Conservation (phyloP, 805 yeast genomes). For the Komagataella ulmi region DNA sequence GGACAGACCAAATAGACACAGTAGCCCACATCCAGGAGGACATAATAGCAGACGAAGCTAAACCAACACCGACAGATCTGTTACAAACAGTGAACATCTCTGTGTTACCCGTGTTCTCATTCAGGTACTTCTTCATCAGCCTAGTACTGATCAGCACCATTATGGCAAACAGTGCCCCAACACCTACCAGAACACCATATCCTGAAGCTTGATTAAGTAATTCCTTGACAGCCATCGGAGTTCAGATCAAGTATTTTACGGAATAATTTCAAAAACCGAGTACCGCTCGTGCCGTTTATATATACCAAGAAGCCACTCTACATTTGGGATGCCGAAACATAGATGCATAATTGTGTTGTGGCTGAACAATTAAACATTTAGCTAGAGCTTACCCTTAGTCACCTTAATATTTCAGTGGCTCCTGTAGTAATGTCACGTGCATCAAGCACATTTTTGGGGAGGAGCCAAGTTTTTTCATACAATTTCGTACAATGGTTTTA, state of each 20-base stretch:
- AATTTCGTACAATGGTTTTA: background rate
- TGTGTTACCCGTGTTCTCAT: conserved; percentile 12
- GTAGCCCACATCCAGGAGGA: conserved; percentile 18
- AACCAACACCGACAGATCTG: conserved; percentile 14
- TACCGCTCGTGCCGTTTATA: background rate
- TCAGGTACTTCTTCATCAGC: conserved; percentile 8
- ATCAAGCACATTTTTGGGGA: background rate
- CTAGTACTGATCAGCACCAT: conserved; percentile 18
- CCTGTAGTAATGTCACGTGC: background rate
- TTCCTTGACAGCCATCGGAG: background rate
- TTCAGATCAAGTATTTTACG: background rate
- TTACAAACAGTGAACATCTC: conserved; percentile 14
- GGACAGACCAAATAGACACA: conserved; percentile 10
- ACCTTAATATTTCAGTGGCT: background rate
- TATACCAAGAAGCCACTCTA: background rate
- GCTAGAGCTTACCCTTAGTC: background rate
- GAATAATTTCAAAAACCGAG: background rate
- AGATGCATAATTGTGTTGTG: background rate
- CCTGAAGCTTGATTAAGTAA: conserved; percentile 16
- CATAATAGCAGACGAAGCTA: conserved; percentile 15
- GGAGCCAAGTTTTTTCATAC: background rate
- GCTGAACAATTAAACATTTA: background rate
- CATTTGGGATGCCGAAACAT: background rate
- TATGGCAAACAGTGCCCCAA: conserved; percentile 18
- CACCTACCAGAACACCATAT: conserved; percentile 19